Evolutionary conservation across 129 eudicot species (phyloP).

Genomic region (Flaveria linearis): DNA sequence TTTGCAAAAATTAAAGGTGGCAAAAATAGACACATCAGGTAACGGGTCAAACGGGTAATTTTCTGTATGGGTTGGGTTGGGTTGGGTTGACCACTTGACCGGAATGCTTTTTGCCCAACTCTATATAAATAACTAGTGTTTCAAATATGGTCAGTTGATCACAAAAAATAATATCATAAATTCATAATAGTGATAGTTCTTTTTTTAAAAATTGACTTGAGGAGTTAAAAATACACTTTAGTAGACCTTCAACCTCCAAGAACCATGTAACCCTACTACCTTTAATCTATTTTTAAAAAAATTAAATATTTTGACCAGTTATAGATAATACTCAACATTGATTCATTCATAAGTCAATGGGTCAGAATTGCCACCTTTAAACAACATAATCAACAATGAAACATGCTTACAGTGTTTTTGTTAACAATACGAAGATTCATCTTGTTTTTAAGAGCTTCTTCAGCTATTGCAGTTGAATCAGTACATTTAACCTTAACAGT

Average conservation of each 20-base stretch:
- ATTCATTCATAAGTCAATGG: neutral
- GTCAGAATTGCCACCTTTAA: neutral
- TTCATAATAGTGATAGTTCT: neutral
- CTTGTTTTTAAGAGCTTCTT: conserved; percentile 77
- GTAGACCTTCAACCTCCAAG: neutral
- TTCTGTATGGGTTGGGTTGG: neutral
- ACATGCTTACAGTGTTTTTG: conserved; percentile 67
- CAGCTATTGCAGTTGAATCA: conserved; percentile 67
- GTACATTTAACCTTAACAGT: conserved; percentile 79
- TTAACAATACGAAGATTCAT: conserved; percentile 84
- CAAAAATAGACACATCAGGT: neutral
- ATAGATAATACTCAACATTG: neutral
- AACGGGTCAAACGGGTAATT: neutral
- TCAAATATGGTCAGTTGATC: neutral
- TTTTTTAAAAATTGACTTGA: neutral
- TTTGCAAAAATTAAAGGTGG: conserved; percentile 22
- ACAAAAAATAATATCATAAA: neutral
- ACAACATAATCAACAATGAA: neutral
- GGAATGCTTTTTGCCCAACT: neutral
- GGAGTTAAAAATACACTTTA: neutral
- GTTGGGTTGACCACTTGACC: neutral
- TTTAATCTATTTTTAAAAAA: too few relatives aligned
- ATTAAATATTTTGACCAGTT: too few relatives aligned
- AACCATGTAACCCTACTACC: neutral
- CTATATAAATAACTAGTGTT: neutral